phyloP scores from a whole-genome alignment of 805 yeast genomes.

The Yamadazyma insecticola region DNA sequence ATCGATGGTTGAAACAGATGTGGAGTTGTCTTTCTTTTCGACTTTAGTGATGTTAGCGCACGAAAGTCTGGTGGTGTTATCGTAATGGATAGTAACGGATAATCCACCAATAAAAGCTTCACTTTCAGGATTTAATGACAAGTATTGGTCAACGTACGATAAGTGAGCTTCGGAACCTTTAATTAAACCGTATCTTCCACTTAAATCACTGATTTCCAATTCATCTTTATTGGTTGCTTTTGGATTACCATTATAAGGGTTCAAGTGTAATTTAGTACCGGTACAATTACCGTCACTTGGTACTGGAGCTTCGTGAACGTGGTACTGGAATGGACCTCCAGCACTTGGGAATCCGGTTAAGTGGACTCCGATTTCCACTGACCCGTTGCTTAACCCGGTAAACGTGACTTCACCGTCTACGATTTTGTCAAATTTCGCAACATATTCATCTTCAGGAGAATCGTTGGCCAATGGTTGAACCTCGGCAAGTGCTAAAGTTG shows the following conservation, averaged over 20 bases:
- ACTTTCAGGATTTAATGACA: conserved; percentile 26
- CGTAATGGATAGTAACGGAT: conserved; percentile 33
- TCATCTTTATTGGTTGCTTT: conserved; percentile 19
- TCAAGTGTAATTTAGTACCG: conserved; percentile 32
- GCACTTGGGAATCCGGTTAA: conserved; percentile 25
- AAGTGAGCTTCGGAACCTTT: conserved; percentile 21
- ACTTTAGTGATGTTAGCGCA: conserved; percentile 34
- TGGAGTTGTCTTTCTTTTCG: conserved; percentile 2
- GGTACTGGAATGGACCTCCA: conserved; percentile 39
- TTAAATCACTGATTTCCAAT: conserved; percentile 34
- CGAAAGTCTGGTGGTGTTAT: conserved; percentile 27
- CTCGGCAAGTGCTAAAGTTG: conserved; percentile 1
- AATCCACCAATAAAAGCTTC: conserved; percentile 28
- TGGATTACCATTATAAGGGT: conserved; percentile 32
- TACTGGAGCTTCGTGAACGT: conserved; percentile 33
- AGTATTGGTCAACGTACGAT: conserved; percentile 24
- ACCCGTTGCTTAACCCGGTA: conserved; percentile 24
- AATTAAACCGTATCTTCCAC: conserved; percentile 36
- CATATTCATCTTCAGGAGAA: conserved; percentile 14
- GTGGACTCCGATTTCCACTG: conserved; percentile 29
- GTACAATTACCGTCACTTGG: conserved; percentile 35
- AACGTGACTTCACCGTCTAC: conserved; percentile 28
- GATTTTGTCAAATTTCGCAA: conserved; percentile 23
- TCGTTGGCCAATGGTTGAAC: conserved; percentile 12
- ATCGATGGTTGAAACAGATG: conserved; percentile 1